phyloP scores from a whole-genome alignment of 306 rosid species.

The Rubus parviflorus region DNA sequence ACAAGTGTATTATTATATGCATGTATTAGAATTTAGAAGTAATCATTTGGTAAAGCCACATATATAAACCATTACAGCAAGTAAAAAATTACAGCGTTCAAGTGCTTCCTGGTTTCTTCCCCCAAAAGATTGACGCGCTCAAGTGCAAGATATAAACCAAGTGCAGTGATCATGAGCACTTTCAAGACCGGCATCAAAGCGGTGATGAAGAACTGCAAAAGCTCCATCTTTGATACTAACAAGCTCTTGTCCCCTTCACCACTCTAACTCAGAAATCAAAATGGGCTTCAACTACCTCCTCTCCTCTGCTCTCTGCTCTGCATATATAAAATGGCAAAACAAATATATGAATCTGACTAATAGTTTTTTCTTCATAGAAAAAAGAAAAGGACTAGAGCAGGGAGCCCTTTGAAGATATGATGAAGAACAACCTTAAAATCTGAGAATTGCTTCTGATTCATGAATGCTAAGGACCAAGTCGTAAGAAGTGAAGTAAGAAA shows the following conservation, averaged over 20 bases:
- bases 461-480: too few relatives aligned
- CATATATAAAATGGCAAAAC: too few relatives aligned
- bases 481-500: too few relatives aligned
- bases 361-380: too few relatives aligned
- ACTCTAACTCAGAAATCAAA: neutral
- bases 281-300: neutral
- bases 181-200: constrained; percentile 59
- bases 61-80: neutral
- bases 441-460: too few relatives aligned
- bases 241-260: neutral
- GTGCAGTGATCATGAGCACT: constrained; percentile 49
- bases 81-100: constrained; percentile 39
- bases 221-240: constrained; percentile 23
- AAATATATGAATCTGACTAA: too few relatives aligned
- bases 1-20: neutral
- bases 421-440: neutral
- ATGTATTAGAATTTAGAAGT: neutral
- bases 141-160: constrained; percentile 55
- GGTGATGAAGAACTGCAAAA: constrained; percentile 44
- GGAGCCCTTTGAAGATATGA: neutral
- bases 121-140: constrained; percentile 42
- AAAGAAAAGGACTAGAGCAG: too few relatives aligned
- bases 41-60: neutral
- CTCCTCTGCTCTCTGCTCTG: too few relatives aligned
- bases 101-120: constrained; percentile 44